Evolutionary conservation across 345 rosid species (phyloP).

Genomic region (Raphanus raphanistrum): DNA sequence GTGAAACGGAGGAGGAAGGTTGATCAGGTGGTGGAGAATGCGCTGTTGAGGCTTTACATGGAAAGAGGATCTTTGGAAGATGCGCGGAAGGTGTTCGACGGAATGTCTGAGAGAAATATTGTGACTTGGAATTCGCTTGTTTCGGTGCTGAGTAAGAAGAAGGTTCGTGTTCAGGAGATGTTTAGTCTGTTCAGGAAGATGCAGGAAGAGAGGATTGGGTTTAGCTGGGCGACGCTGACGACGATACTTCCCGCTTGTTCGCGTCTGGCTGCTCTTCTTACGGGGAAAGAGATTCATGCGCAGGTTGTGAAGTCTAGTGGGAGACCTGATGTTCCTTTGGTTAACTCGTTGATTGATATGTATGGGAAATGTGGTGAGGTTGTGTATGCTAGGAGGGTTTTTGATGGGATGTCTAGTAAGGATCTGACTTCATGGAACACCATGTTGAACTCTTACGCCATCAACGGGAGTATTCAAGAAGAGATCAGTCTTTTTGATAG

Average conservation of each 20-base stretch:
- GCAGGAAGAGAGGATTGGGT: constrained; percentile 44
- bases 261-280: constrained; percentile 34
- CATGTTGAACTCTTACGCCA: constrained; percentile 52
- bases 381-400: constrained; percentile 44
- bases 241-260: constrained; percentile 44
- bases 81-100: constrained; percentile 41
- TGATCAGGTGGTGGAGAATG: constrained; percentile 53
- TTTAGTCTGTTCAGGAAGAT: constrained; percentile 41
- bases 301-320: constrained; percentile 41
- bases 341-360: constrained; percentile 56
- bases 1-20: constrained; percentile 40
- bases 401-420: constrained; percentile 48
- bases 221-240: constrained; percentile 51
- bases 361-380: constrained; percentile 51
- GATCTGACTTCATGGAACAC: constrained; percentile 61
- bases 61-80: constrained; percentile 36
- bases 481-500: constrained; percentile 40
- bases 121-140: constrained; percentile 41
- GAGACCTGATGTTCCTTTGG: constrained; percentile 40
- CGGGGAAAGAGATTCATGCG: constrained; percentile 48
- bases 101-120: constrained; percentile 39
- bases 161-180: constrained; percentile 28
- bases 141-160: constrained; percentile 28
- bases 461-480: constrained; percentile 46
- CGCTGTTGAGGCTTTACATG: constrained; percentile 34